phyloP scores from a whole-genome alignment of 495 filamentous ascomycete genomes.

The Penicillium coffeae region DNA sequence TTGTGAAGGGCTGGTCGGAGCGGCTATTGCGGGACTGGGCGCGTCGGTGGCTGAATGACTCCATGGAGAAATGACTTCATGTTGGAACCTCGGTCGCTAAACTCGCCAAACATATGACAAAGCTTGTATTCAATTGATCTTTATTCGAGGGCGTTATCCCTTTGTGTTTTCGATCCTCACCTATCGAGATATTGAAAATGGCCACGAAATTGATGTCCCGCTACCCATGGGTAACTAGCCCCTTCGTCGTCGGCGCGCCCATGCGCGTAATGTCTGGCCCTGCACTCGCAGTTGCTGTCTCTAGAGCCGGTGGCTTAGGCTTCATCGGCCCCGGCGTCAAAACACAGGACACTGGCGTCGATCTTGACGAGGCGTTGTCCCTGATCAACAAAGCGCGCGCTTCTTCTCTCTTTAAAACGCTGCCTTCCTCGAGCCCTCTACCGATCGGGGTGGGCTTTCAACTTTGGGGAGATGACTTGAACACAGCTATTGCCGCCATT shows the following conservation, averaged over 20 bases:
- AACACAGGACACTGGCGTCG: slow-evolving; percentile 26
- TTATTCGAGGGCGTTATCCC: too few species aligned
- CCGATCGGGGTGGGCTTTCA: slow-evolving; percentile 64
- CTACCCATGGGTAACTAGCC: slow-evolving; percentile 62
- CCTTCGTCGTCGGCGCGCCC: slow-evolving; percentile 65
- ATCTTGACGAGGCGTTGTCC: slow-evolving; percentile 32
- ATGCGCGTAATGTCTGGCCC: slow-evolving; percentile 69
- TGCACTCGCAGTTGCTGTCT: slow-evolving; percentile 54
- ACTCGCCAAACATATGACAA: background rate
- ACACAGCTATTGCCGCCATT: slow-evolving; percentile 39
- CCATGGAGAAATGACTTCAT: slow-evolving; percentile 2
- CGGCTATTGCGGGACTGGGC: slow-evolving; percentile 7
- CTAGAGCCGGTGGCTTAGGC: slow-evolving; percentile 63
- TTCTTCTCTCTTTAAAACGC: slow-evolving; percentile 6
- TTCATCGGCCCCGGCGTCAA: slow-evolving; percentile 41
- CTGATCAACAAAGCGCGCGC: slow-evolving; percentile 16
- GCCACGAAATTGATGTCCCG: slow-evolving; percentile 15
- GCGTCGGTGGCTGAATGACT: background rate
- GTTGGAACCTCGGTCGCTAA: background rate
- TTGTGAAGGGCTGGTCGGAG: too few species aligned
- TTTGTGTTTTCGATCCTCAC: background rate
- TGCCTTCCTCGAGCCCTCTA: slow-evolving; percentile 29
- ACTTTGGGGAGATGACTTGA: slow-evolving; percentile 50
- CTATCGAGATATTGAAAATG: slow-evolving; percentile 11
- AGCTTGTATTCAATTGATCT: background rate